A percentile compares a stretch with the other conserved stretches of the same genome.
phyloP scores from a whole-genome alignment of 768 basidiomycete genomes.

The Suillus sp. region DNA sequence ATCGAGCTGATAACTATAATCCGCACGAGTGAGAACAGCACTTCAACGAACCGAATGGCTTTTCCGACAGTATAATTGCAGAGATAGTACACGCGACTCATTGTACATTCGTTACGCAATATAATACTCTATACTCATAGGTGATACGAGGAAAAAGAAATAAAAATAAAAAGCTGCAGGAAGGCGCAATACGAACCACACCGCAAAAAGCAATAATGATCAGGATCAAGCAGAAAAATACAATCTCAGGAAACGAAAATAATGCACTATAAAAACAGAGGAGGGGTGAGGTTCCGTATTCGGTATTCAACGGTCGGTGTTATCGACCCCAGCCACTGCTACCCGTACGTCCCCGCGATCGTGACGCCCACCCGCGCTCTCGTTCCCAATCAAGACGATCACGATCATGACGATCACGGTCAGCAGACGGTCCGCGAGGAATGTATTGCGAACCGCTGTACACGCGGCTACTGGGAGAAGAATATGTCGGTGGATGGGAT shows the following conservation, averaged over 20 bases:
- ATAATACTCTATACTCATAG: constrained; percentile 7
- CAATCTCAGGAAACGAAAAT: neutral
- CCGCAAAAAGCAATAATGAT: constrained; percentile 38
- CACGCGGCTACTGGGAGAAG: constrained; percentile 22
- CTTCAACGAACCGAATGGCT: neutral
- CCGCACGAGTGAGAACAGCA: neutral
- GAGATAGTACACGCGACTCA: constrained; percentile 3
- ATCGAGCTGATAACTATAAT: neutral
- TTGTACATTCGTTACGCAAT: constrained; percentile 16
- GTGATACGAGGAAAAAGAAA: constrained; percentile 7
- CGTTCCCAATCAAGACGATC: constrained; percentile 30
- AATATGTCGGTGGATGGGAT: constrained; percentile 23
- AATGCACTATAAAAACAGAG: constrained; percentile 3
- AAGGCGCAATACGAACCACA: constrained; percentile 2
- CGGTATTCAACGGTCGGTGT: neutral
- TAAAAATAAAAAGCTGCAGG: constrained; percentile 9
- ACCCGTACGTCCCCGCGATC: constrained; percentile 36
- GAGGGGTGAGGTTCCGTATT: constrained; percentile 10
- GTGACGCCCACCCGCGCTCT: constrained; percentile 37
- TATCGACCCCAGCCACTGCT: constrained; percentile 40
- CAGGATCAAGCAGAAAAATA: constrained; percentile 18
- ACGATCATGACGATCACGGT: constrained; percentile 50
- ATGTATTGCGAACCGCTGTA: constrained; percentile 36
- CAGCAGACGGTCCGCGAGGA: constrained; percentile 55
- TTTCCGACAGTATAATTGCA: constrained; percentile 8